These are phyloP conservation scores for Botryotinia convoluta DNA, from an alignment of 2,329 filamentous ascomycete species.

Conservation along the genomic window DNA sequence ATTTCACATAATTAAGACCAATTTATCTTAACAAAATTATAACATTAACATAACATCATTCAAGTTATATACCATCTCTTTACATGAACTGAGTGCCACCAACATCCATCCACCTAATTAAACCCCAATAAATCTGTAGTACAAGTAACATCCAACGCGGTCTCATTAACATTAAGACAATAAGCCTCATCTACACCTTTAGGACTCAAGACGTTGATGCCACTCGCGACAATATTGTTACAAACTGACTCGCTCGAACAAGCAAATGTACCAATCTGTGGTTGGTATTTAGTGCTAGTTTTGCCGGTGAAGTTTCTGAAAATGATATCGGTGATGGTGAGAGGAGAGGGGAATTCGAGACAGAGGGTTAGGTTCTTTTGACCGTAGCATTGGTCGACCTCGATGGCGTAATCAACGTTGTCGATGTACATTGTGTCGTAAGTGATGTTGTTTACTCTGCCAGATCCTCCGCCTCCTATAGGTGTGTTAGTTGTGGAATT, in stretches of 20 bases:
- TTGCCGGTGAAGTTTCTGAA: conserved; percentile 57
- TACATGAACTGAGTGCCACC: not conserved
- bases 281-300: conserved; percentile 47
- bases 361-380: conserved; percentile 62
- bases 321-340: conserved; percentile 55
- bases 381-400: conserved; percentile 64
- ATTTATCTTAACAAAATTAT: conserved; percentile 20
- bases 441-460: conserved; percentile 63
- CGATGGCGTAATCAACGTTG: conserved; percentile 64
- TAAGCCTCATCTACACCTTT: conserved; percentile 44
- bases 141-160: conserved; percentile 40
- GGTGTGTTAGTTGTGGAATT: not conserved
- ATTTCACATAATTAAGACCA: not conserved
- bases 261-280: conserved; percentile 47
- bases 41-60: conserved; percentile 28
- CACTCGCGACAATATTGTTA: conserved; percentile 47
- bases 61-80: not conserved
- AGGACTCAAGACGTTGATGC: conserved; percentile 49
- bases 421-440: conserved; percentile 59
- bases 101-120: conserved; percentile 25
- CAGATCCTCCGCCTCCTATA: conserved; percentile 60
- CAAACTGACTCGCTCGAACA: conserved; percentile 49
- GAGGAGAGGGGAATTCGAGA: conserved; percentile 51
- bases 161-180: conserved; percentile 45
- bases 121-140: conserved; percentile 32